Evolutionary conservation across 441 rosid genomes (phyloP).

Genomic region (Gossypium aridum): DNA sequence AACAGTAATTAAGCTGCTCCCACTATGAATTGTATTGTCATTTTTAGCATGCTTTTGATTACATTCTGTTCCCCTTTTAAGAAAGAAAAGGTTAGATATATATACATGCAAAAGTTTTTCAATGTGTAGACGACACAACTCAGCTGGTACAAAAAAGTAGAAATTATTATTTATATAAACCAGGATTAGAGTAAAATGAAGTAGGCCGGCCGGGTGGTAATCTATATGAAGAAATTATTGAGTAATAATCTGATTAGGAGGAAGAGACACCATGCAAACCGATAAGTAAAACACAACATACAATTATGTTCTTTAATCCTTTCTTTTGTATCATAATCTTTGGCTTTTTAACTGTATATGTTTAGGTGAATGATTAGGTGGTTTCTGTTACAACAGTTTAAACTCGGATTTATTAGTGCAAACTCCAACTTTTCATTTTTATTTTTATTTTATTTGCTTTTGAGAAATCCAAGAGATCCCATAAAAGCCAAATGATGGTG

Average conservation of each 20-base stretch:
- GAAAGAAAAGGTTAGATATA: neutral
- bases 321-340: neutral
- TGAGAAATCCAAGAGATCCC: slow-evolving; percentile 10
- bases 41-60: neutral
- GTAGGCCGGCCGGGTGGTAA: neutral
- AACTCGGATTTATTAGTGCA: slow-evolving; percentile 1
- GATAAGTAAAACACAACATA: slow-evolving; percentile 4
- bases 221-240: neutral
- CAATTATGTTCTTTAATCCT: slow-evolving; percentile 9
- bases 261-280: neutral
- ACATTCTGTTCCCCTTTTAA: neutral
- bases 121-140: too few relatives aligned
- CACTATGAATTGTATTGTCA: slow-evolving; percentile 2
- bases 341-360: neutral
- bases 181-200: neutral
- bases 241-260: neutral
- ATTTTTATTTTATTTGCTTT: neutral
- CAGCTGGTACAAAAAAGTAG: too few relatives aligned
- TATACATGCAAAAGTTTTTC: neutral
- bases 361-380: slow-evolving; percentile 18
- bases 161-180: neutral
- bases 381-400: slow-evolving; percentile 21
- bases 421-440: neutral
- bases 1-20: neutral
- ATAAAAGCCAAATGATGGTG: slow-evolving; percentile 16